Conservation (phyloP, 2,329 filamentous ascomycete species). For the Calonectria pteridis region DNA sequence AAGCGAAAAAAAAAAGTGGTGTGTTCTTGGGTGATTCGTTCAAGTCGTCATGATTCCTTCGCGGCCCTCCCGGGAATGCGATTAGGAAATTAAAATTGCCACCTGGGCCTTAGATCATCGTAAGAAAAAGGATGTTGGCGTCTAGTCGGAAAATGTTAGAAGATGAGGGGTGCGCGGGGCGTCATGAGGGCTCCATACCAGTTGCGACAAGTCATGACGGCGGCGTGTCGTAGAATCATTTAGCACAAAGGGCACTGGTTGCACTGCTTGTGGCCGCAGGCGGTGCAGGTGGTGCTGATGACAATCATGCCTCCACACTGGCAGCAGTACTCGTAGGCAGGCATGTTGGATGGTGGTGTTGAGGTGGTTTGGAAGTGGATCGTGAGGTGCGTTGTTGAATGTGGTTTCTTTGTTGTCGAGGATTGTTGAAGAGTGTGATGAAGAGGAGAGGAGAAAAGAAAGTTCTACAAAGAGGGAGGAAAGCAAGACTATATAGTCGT, state of each 20-base stretch:
- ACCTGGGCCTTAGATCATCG: neutral
- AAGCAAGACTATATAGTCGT: slow-evolving; percentile 40
- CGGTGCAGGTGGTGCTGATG: slow-evolving; percentile 66
- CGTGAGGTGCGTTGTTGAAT: neutral
- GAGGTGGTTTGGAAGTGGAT: slow-evolving; percentile 13
- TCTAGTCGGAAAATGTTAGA: slow-evolving; percentile 2
- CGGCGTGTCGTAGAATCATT: slow-evolving; percentile 25
- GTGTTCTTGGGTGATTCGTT: slow-evolving; percentile 25
- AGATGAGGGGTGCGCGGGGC: neutral
- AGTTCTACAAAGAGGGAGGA: neutral
- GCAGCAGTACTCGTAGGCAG: slow-evolving; percentile 66
- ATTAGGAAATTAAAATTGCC: neutral
- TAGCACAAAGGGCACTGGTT: slow-evolving; percentile 56
- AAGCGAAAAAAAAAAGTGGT: slow-evolving; percentile 12
- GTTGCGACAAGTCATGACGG: slow-evolving; percentile 18
- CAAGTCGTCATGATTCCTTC: slow-evolving; percentile 29
- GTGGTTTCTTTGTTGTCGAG: neutral
- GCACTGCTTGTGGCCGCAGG: slow-evolving; percentile 65
- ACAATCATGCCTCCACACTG: slow-evolving; percentile 68
- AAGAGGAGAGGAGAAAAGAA: neutral
- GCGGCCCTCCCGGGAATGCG: slow-evolving; percentile 13
- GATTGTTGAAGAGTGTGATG: slow-evolving; percentile 11
- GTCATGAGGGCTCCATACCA: slow-evolving; percentile 3
- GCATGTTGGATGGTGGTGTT: slow-evolving; percentile 48
- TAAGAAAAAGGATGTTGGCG: neutral